A percentile compares a stretch with the other conserved stretches of the same genome.
phyloP scores from a whole-genome alignment of 495 filamentous ascomycete species.

The Neurospora cerealis region DNA sequence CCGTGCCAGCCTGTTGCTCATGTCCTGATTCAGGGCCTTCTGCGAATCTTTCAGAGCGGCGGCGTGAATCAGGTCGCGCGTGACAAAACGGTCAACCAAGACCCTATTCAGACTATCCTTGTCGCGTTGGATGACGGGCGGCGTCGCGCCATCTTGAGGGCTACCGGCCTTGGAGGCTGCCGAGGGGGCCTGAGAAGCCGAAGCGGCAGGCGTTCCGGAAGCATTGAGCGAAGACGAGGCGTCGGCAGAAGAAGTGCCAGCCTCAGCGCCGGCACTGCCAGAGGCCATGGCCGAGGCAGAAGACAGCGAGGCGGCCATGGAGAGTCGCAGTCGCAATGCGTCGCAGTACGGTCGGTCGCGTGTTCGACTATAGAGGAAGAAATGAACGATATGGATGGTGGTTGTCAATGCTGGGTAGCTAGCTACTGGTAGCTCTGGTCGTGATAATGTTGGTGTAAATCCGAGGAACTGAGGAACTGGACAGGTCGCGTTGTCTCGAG shows the following conservation, averaged over 20 bases:
- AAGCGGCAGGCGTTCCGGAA: slow-evolving; percentile 9
- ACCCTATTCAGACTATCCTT: slow-evolving; percentile 44
- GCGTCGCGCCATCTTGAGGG: slow-evolving; percentile 15
- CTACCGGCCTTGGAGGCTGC: slow-evolving; percentile 23
- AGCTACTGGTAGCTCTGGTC: background rate
- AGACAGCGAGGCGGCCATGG: slow-evolving; percentile 23
- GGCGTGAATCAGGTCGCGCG: slow-evolving; percentile 63
- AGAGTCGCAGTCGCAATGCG: background rate
- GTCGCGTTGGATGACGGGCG: slow-evolving; percentile 26
- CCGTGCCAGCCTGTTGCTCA: slow-evolving; percentile 27
- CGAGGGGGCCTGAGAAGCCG: slow-evolving; percentile 16
- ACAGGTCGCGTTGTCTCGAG: background rate
- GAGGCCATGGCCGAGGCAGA: slow-evolving; percentile 8
- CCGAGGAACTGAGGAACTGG: background rate
- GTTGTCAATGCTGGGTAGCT: background rate
- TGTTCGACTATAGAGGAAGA: background rate
- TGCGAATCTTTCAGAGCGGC: slow-evolving; percentile 45
- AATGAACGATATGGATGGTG: background rate
- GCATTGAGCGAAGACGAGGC: slow-evolving; percentile 9
- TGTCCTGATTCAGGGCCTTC: slow-evolving; percentile 27
- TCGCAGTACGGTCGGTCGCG: background rate
- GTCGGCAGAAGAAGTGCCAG: slow-evolving; percentile 2
- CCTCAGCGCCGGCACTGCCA: slow-evolving; percentile 3
- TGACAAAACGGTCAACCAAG: slow-evolving; percentile 64
- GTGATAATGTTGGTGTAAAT: background rate